Conservation (phyloP, 192 early-diverging fungal genomes). For the Phycomyces nitens region DNA sequence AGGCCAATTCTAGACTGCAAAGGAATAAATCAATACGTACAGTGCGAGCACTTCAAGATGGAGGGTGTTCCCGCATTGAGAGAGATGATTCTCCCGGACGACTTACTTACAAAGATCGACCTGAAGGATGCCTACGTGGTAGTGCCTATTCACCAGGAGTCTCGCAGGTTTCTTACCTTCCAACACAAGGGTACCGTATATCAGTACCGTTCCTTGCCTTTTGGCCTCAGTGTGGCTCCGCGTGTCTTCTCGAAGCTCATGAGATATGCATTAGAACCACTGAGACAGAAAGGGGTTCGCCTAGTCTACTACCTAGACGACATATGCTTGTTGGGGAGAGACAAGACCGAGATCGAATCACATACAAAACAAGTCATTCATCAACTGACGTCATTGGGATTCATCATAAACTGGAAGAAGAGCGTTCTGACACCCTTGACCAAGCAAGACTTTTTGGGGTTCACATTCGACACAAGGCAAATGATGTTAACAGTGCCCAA, state of each 20-base stretch:
- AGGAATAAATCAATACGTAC: conserved; percentile 20
- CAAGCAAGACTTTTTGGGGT: conserved; percentile 12
- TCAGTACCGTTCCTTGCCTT: conserved; percentile 13
- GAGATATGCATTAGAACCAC: conserved; percentile 15
- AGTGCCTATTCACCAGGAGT: conserved; percentile 13
- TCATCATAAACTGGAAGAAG: conserved; percentile 11
- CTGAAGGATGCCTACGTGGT: conserved; percentile 26
- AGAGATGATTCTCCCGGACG: conserved; percentile 14
- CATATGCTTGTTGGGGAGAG: conserved; percentile 20
- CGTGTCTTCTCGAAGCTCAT: conserved; percentile 21
- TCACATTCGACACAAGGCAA: conserved; percentile 3
- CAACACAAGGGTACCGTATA: conserved; percentile 5
- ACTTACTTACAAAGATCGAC: conserved; percentile 24
- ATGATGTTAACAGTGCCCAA: conserved; percentile 6
- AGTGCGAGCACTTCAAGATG: conserved; percentile 30
- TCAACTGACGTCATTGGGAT: conserved; percentile 7
- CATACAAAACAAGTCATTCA: not conserved
- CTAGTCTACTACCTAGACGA: conserved; percentile 19
- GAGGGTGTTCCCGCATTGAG: conserved; percentile 26
- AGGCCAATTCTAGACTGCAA: conserved; percentile 6
- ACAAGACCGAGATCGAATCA: conserved; percentile 1
- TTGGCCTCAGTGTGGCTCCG: conserved; percentile 19
- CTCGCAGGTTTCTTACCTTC: conserved; percentile 10
- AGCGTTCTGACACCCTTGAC: not conserved
- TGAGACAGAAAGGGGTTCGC: conserved; percentile 12